Base-by-base conservation (phyloP, 1,284 basidiomycete species). In the Naganishia sp. region DNA sequence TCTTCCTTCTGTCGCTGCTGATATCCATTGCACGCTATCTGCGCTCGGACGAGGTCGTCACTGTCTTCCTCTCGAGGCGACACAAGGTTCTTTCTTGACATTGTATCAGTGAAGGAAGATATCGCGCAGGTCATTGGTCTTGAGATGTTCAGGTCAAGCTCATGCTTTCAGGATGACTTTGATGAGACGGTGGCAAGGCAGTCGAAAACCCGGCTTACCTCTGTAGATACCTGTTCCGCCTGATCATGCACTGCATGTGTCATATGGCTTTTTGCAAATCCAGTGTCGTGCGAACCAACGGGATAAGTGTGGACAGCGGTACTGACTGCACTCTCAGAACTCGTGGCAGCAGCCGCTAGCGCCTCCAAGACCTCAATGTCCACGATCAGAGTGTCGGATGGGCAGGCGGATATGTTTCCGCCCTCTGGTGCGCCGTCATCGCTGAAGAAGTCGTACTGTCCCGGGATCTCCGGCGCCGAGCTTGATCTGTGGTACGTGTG, bases 331-430 rank as follows among this genome's bases (percentile, higher is more conserved):
- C 33, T 36, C 9, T 55, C 53, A 21, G n/a, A 55, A 21, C 28
- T 28, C 28, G 53, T 13, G 13, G 36, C 53, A 39, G 53, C 57
- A 13, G 57, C 57, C 1, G 57, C 57, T 3, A 48, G 48, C 23
- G 57, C 57, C 28, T 61, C 57, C 48, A 61, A 23, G 3, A 33
- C 57, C 13, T 52, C 48, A 3, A 61, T 48, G 23, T 61, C 57
- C 48, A 61, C 21, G 7, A 42, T 42, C 11, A 4, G n/a, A 2
- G n/a, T 42, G 48, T 23, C 42, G n/a, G n/a, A 3, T 23, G 48
- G 57, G 33, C 31, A 36, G 25, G 36, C 15, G 21, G 39, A 18
- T 5, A 23, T n/a, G 7, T 36, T 18, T 23, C n/a, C 53, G n/a
- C n/a, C 10, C 53, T 21, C 53, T 21, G 3, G 16, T 1, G 18